phyloP scores from a whole-genome alignment of 768 basidiomycete genomes.

The Leccinum truebloodii region DNA sequence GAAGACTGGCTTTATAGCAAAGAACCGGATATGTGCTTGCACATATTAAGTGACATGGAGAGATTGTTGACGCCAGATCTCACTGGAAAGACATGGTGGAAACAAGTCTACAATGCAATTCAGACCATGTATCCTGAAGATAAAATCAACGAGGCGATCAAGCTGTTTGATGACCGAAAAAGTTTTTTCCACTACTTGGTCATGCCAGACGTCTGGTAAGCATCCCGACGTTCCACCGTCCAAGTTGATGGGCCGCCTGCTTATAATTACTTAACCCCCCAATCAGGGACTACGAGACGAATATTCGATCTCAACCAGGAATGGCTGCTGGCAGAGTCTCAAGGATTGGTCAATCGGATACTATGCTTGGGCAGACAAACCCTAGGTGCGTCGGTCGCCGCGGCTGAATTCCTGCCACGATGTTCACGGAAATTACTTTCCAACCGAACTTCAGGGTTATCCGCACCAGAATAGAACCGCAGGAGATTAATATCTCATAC shows the following conservation, averaged over 20 bases:
- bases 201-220: constrained; percentile 1
- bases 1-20: constrained; percentile 7
- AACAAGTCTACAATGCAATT: background rate
- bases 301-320: background rate
- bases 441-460: background rate
- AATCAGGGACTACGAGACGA: background rate
- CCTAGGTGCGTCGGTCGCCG: background rate
- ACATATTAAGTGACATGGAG: constrained; percentile 3
- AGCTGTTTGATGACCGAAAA: constrained; percentile 3
- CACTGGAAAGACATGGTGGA: background rate
- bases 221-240: background rate
- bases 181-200: constrained; percentile 3
- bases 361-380: background rate
- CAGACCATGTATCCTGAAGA: background rate
- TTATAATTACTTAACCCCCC: background rate
- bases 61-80: background rate
- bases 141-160: constrained; percentile 3
- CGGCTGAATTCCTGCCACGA: background rate
- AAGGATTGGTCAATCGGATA: background rate
- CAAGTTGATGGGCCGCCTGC: no score
- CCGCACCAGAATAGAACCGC: background rate
- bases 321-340: background rate
- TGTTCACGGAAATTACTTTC: background rate
- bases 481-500: background rate
- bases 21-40: constrained; percentile 8